Evolutionary conservation across 2,329 filamentous ascomycete species (phyloP).

Genomic region (Tolypocladium tropicale): DNA sequence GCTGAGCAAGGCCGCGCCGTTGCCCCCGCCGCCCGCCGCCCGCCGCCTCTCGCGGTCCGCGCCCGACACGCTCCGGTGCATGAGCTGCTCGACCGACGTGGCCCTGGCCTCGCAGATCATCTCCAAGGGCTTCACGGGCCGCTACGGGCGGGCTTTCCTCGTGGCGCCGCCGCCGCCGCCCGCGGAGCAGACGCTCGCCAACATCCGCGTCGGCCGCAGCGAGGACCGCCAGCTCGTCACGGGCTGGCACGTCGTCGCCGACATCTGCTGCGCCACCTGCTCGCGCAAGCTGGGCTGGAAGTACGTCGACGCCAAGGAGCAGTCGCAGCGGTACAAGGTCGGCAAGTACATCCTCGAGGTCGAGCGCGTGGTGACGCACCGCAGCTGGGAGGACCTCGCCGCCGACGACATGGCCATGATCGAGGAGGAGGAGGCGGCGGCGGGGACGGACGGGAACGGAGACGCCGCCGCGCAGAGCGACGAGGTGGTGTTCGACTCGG

Average conservation of each 20-base stretch:
- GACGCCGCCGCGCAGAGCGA: no score
- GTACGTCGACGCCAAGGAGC: slow-evolving; percentile 52
- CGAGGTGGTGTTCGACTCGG: slow-evolving; percentile 47
- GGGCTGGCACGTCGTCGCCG: slow-evolving; percentile 53
- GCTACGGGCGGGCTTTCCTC: slow-evolving; percentile 53
- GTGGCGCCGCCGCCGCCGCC: slow-evolving; percentile 31
- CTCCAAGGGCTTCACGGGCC: slow-evolving; percentile 56
- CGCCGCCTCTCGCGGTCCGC: slow-evolving; percentile 29
- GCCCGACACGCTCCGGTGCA: slow-evolving; percentile 49
- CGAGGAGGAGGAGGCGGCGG: slow-evolving; percentile 3
- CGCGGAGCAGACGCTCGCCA: slow-evolving; percentile 29
- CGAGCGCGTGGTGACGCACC: slow-evolving; percentile 40
- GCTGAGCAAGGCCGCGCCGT: slow-evolving; percentile 4
- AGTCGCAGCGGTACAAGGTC: slow-evolving; percentile 54
- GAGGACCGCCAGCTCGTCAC: slow-evolving; percentile 51
- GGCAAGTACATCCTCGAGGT: slow-evolving; percentile 60
- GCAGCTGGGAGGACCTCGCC: slow-evolving; percentile 36
- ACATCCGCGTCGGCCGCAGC: slow-evolving; percentile 42
- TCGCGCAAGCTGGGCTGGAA: slow-evolving; percentile 54
- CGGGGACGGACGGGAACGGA: no score
- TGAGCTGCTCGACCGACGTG: slow-evolving; percentile 48
- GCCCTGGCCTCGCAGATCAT: slow-evolving; percentile 52
- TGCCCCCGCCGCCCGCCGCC: background rate
- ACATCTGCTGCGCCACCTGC: slow-evolving; percentile 50
- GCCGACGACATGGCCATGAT: slow-evolving; percentile 4